Evolutionary conservation across 352 stramenopile species (phyloP), one percentile per base, ranked within the genome.

Genomic region (Globisporangium emineosum): DNA sequence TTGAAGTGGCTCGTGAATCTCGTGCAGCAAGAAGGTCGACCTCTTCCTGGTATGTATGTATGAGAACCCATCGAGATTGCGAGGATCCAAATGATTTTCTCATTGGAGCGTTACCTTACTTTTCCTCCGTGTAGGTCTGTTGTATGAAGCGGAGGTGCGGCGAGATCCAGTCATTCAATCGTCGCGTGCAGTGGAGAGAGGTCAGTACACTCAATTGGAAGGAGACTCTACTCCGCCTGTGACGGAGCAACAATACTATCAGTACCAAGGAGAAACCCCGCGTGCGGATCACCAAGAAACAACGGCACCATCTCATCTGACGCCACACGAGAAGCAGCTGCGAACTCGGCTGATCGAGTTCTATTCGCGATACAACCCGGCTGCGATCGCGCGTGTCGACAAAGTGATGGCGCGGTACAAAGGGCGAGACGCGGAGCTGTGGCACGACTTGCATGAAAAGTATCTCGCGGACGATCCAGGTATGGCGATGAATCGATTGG

Each of bases 1-100:
- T 73, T 99, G 27, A 98, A 98, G 64, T 96, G 90, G 59, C 79
- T 99, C 17, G 94, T 97, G 12, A 93, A 98, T 55, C 76, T 99
- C 2, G 97, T 99, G 61, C 91, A 98, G 62, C 81, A 97, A 58
- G 82, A 96, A 68, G 86, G 87, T 13, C 79, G 87, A 0, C 81
- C 88, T 0, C 83, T 99, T 19, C 96, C 97, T 65, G 97, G 86
- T 91, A 70, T 35, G 53, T 57, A n/a, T 8, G 8, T 37, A 8
- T 12, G 35, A 43, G 35, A 19, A 2, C 1, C 13, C 32, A 17
- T 12, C 15, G 42, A 43, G 35, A 15, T 8, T 42, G 5, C 37
- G 40, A 9, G 33, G 1, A 3, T 43, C 29, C 23, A 6, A 15
- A 12, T 25, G 50, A 23, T 23, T 5, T 5, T 25, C 15, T 51